Evolutionary conservation across 2,329 filamentous ascomycete genomes (phyloP), one percentile per base, ranked within the genome.

Genomic region (Ophiostoma montium): DNA sequence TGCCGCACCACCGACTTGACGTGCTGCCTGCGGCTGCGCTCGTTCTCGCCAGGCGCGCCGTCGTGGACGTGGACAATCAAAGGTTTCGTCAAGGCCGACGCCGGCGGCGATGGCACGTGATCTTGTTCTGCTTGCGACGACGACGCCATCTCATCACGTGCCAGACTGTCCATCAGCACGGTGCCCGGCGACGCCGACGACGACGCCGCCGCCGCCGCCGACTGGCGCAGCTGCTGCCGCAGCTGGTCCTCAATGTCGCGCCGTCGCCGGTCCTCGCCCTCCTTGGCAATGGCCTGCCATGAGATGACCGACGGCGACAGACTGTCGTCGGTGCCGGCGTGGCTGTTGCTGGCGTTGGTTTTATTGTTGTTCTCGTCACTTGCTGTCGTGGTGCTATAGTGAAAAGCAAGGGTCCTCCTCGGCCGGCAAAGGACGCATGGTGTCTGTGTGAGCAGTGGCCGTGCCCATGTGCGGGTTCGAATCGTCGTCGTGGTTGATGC

Each of bases 1-100:
- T 71, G 70, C 7, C 62, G 60, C n/a, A 56, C 56, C 15, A 64
- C 54, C n/a, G 56, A 61, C 19, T 55, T 44, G 19, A 53, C 50
- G 35, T 59, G 54, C 39, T 51, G 50, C 31, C 53, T 49, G 6
- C 47, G 39, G 50, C 57, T 61, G n/a, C 50, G 49, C 35, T 51
- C 44, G 2, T 51, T 55, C 52, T 61, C 60, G 38, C 30, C n/a
- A 15, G 44, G 49, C 47, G 55, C 36, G 0, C 54, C 53, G 33
- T 62, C 60, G 2, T 32, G 43, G 12, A n/a, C n/a, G n/a, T n/a
- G n/a, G n/a, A n/a, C n/a, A n/a, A 52, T 48, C 9, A 49, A 21
- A 3, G 60, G 60, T 47, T 53, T 46, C 36, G 65, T 57, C 15
- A 66, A 50, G 33, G 63, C 59, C 1, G 62, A 60, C 19, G 49